Conservation (phyloP, 495 filamentous ascomycete genomes). For the Hypoxylon perforatum region DNA sequence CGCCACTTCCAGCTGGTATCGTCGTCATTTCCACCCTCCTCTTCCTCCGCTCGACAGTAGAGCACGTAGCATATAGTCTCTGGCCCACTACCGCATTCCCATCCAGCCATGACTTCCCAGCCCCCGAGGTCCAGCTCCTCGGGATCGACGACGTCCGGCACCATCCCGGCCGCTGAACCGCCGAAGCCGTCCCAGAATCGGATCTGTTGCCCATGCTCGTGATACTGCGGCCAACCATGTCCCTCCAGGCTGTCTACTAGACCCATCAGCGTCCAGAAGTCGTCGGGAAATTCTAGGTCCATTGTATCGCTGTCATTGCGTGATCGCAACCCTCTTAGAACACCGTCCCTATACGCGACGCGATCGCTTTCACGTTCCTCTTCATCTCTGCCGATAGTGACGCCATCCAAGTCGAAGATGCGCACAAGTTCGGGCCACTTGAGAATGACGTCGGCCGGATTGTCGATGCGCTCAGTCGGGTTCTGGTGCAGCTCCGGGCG, state of each 20-base stretch:
- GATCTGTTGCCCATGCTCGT: conserved; percentile 10
- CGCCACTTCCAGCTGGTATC: conserved; percentile 12
- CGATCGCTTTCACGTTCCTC: neutral
- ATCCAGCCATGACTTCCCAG: conserved; percentile 9
- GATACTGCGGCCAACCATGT: conserved; percentile 24
- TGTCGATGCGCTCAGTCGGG: conserved; percentile 2
- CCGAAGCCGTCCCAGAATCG: conserved; percentile 25
- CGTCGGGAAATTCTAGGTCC: neutral
- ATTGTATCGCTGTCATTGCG: neutral
- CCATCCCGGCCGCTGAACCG: neutral
- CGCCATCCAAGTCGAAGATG: conserved; percentile 19
- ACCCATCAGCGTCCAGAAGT: conserved; percentile 14
- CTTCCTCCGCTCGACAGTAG: conserved; percentile 18
- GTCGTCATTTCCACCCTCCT: neutral
- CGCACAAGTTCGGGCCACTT: conserved; percentile 15
- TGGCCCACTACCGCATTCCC: conserved; percentile 22
- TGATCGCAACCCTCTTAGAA: neutral
- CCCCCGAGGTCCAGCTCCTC: conserved; percentile 3
- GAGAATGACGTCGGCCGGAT: conserved; percentile 8
- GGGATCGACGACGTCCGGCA: neutral
- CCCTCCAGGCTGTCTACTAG: conserved; percentile 12
- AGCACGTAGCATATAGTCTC: conserved; percentile 13
- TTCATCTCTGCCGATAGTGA: neutral
- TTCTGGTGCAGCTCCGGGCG: neutral
- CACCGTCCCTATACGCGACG: neutral